Evolutionary conservation across 2,329 filamentous ascomycete species (phyloP), one percentile per base, ranked within the genome.

Genomic region (Hypoxylon sp.): DNA sequence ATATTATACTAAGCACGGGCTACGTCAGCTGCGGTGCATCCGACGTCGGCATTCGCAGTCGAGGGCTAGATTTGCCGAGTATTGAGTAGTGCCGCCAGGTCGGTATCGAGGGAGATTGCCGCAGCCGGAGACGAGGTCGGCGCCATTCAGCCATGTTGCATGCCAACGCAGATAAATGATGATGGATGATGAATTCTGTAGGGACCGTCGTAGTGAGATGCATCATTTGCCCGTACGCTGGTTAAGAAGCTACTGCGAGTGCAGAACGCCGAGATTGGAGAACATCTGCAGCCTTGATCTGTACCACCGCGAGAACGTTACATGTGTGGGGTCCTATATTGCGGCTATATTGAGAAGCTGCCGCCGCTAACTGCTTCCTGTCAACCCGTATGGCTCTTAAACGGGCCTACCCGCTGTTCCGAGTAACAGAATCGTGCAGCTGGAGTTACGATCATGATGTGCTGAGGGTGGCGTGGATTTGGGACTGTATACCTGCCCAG

Each of bases 241-340:
- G 50, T n/a, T 24, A 46, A 29, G 4, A 47, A 56, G 54, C 60
- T 63, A 27, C 39, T 29, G 53, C 31, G 31, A 55, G 2, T 52
- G 42, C 17, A 52, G 17, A 44, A 37, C 37, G 29, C 53, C 44
- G 37, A 48, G 51, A 62, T 50, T 59, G 58, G 52, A 52, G 44
- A 48, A 37, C 66, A 60, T 62, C 39, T 69, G 63, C 61, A 67
- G 57, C 63, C 70, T 66, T 65, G 65, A 44, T 44, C 61, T 32
- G 62, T 65, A 48, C 35, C 53, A 65, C 57, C n/a, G 48, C 31
- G 63, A 70, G 62, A 69, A 68, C 65, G 68, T 70, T 69, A 65
- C 66, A 69, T 65, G 62, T 67, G 69, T 71, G 66, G 66, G 64
- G 69, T 66, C 56, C 46, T 66, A 71, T 71, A 71, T 71, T 73